Conservation (phyloP, 495 filamentous ascomycete species). For the Talaromyces proteolyticus region DNA sequence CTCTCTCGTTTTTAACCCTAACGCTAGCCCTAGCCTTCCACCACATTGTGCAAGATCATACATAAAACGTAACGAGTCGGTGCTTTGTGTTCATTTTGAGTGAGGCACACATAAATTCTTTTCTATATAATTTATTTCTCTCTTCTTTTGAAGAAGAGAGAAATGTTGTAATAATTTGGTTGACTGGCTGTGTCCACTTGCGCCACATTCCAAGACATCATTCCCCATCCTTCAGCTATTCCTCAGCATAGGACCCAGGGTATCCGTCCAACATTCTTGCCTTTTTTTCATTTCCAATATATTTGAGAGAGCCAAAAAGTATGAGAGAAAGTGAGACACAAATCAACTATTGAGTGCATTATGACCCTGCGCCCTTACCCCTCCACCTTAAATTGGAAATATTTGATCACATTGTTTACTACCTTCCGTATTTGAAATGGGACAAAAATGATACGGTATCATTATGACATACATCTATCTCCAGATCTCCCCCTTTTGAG, state of each 20-base stretch:
- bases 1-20: no score
- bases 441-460: neutral
- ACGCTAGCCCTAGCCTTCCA: no score
- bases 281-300: neutral
- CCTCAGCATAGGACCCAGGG: neutral
- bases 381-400: no score
- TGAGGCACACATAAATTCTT: no score
- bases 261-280: neutral
- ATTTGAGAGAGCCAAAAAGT: no score
- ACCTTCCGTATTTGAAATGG: neutral
- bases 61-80: no score
- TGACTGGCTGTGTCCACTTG: neutral
- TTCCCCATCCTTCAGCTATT: neutral
- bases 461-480: neutral
- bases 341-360: no score
- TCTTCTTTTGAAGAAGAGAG: no score
- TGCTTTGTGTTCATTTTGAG: no score
- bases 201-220: constrained; percentile 1
- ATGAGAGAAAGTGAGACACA: neutral
- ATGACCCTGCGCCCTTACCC: no score
- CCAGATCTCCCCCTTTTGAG: neutral
- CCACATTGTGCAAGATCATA: no score
- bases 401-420: neutral
- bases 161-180: no score
- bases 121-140: neutral